phyloP scores from a whole-genome alignment of 805 yeast species.

The Starmerella floricola region DNA sequence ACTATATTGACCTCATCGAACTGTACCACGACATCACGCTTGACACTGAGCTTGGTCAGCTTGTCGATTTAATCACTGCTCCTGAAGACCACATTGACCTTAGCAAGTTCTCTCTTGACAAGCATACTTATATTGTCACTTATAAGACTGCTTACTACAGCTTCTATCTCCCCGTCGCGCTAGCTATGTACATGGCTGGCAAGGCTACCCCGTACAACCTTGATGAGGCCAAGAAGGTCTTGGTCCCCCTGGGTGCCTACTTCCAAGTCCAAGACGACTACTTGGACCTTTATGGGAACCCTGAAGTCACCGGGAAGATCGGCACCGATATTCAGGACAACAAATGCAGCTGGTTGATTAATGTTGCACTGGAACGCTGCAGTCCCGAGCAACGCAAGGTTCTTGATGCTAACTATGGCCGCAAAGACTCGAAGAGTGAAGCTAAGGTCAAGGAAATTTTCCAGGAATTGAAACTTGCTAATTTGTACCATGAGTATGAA shows the following conservation, averaged over 20 bases:
- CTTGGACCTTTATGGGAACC: constrained; percentile 93
- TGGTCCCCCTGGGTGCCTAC: constrained; percentile 93
- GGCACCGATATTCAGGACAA: constrained; percentile 98
- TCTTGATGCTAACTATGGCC: constrained; percentile 83
- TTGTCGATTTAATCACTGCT: constrained; percentile 89
- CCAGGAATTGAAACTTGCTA: constrained; percentile 57
- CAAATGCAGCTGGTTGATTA: constrained; percentile 96
- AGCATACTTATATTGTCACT: constrained; percentile 89
- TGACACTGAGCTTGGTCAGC: constrained; percentile 95
- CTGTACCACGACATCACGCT: constrained; percentile 94
- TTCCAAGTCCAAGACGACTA: constrained; percentile 98
- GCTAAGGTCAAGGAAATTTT: constrained; percentile 59
- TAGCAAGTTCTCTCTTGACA: constrained; percentile 68
- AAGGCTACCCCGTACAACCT: constrained; percentile 56
- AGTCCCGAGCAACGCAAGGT: constrained; percentile 68
- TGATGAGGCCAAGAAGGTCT: constrained; percentile 73
- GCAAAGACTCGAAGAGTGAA: constrained; percentile 60
- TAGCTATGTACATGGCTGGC: constrained; percentile 91
- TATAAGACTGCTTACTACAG: constrained; percentile 97
- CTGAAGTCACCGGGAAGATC: constrained; percentile 93
- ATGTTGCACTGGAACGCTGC: constrained; percentile 74
- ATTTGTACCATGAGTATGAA: constrained; percentile 69
- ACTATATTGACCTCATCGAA: constrained; percentile 82
- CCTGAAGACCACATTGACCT: constrained; percentile 92
- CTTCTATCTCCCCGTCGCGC: constrained; percentile 92